A percentile compares a stretch with the other conserved stretches of the same genome.
Evolutionary conservation across 2,329 filamentous ascomycete species (phyloP).

Genomic region (Ophiostoma sp.): DNA sequence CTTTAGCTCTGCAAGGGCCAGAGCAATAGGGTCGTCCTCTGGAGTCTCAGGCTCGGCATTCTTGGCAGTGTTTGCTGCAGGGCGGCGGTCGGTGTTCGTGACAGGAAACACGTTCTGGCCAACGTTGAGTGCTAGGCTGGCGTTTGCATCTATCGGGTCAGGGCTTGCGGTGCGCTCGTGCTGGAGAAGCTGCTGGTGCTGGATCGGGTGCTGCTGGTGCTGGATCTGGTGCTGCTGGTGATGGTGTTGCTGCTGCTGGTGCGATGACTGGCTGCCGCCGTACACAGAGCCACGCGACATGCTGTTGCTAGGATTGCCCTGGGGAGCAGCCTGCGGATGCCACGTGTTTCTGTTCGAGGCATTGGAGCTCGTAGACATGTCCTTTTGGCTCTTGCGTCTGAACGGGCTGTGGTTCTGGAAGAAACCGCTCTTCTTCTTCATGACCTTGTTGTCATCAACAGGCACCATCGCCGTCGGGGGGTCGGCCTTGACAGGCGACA

Average conservation of each 20-base stretch:
- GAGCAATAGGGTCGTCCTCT: conserved; percentile 85
- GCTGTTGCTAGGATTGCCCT: conserved; percentile 23
- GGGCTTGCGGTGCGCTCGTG: conserved; percentile 56
- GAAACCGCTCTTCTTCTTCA: conserved; percentile 73
- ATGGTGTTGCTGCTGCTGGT: conserved; percentile 17
- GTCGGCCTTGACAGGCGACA: conserved; percentile 62
- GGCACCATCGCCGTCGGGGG: conserved; percentile 36
- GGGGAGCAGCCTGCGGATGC: conserved; percentile 38
- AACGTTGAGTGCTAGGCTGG: conserved; percentile 87
- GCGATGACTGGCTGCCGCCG: conserved; percentile 13
- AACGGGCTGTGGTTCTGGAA: conserved; percentile 93
- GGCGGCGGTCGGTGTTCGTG: conserved; percentile 56
- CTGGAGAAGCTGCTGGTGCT: conserved; percentile 35
- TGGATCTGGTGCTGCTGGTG: conserved; percentile 13
- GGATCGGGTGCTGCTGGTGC: conserved; percentile 27
- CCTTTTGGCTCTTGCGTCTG: conserved; percentile 83
- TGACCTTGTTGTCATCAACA: conserved; percentile 59
- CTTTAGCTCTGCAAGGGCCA: conserved; percentile 88
- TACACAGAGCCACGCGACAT: conserved; percentile 17
- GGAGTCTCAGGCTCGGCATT: conserved; percentile 35
- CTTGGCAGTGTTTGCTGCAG: conserved; percentile 54
- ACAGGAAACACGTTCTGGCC: conserved; percentile 96
- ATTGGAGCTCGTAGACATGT: conserved; percentile 40
- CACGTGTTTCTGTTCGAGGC: conserved; percentile 54
- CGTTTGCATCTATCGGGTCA: conserved; percentile 83